Evolutionary conservation across 768 basidiomycete species (phyloP).

Genomic region (Pleurotus tuoliensis): DNA sequence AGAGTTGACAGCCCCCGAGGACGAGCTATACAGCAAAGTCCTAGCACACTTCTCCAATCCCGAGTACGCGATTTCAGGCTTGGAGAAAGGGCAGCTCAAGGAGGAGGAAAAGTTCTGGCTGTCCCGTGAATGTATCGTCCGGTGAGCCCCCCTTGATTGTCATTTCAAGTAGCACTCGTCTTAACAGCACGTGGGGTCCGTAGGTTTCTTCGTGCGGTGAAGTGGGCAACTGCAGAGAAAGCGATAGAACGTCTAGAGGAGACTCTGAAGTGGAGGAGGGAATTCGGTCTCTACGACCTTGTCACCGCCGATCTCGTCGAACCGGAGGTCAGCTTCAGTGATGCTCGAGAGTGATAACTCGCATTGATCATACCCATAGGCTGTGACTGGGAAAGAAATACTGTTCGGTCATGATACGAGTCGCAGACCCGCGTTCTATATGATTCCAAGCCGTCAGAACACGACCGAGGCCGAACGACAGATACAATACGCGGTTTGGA

Average conservation of each 20-base stretch:
- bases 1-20: conserved; percentile 39
- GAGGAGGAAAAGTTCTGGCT: conserved; percentile 81
- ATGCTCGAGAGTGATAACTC: background rate
- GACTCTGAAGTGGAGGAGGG: conserved; percentile 77
- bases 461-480: conserved; percentile 66
- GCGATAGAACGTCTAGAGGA: conserved; percentile 65
- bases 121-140: conserved; percentile 68
- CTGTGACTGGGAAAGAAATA: conserved; percentile 79
- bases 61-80: conserved; percentile 49
- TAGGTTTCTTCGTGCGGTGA: conserved; percentile 75
- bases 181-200: too few relatives aligned
- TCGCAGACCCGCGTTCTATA: conserved; percentile 66
- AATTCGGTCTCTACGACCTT: conserved; percentile 66
- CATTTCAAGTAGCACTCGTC: background rate
- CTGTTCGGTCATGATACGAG: conserved; percentile 69
- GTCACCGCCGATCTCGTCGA: conserved; percentile 63
- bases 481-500: conserved; percentile 71
- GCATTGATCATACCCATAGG: conserved; percentile 31
- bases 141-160: conserved; percentile 32
- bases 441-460: conserved; percentile 71
- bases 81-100: conserved; percentile 40
- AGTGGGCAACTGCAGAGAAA: conserved; percentile 55
- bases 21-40: conserved; percentile 48
- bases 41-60: conserved; percentile 54
- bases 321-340: conserved; percentile 52